Base-by-base conservation (phyloP, 2,329 filamentous ascomycete genomes). In the Sporothrix inflata region DNA sequence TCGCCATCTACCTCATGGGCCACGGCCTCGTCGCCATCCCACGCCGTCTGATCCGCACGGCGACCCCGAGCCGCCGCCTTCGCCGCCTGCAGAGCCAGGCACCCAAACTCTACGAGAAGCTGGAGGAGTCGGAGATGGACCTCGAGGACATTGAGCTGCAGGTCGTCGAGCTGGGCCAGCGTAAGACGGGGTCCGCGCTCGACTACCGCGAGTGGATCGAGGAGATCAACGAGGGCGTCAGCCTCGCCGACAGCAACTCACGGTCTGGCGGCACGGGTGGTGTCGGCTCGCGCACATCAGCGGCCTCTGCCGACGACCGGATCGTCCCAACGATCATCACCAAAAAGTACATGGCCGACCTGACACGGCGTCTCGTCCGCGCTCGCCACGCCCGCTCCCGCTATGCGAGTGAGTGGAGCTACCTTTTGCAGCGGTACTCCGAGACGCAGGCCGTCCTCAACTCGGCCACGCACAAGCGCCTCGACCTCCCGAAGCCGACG, bases 1-100 rank as follows among this genome's bases (percentile, higher is more conserved):
- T 98, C 69, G 96, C 94, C 61, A 97, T 99, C 74, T 98, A 97
- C 78, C 86, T 99, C 53, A 98, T 99, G 95, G 96, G 96, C 7
- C 96, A 99, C 81, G 96, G 96, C 8, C 85, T 99, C 34, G 96
- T 99, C 42, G 92, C 94, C 1, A 92, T 99, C 72, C 96, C 96
- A 0, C 87, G 95, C 75, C 89, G 88, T 49, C 84, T 99, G 19
- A 91, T 96, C 77, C 89, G 91, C 73, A 92, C 93, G 78, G 91
- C 94, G 42, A 94, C 90, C 78, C 89, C 94, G 61, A 92, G 90
- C 75, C 89, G 89, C 66, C 88, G 91, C 71, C 81, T 99, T 63
- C 90, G 90, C 74, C 86, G 92, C 47, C 84, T 98, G 47, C 94
- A 98, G 79, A 85, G 85, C 9, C 88, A 91, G 74, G 96, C 96